A percentile compares a stretch with the other conserved stretches of the same genome.
Conservation (phyloP, 2,329 filamentous ascomycete genomes). For the Biscogniauxia mediterranea region DNA sequence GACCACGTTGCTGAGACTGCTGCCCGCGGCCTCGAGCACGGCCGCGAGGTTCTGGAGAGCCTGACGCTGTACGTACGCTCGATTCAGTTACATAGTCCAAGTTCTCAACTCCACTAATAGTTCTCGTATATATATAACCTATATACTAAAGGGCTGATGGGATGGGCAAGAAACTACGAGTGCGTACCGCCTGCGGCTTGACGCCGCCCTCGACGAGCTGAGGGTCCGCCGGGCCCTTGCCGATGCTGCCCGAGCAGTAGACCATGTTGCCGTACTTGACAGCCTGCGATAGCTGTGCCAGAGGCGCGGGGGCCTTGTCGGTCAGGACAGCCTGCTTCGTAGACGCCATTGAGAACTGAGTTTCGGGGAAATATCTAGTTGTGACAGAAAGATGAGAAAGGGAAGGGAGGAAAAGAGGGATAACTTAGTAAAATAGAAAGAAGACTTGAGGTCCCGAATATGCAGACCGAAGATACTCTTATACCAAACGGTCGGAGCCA, state of each 20-base stretch:
- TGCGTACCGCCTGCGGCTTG: slow-evolving; percentile 48
- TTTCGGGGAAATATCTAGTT: too few relatives aligned
- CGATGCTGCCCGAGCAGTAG: slow-evolving; percentile 67
- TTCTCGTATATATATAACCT: too few relatives aligned
- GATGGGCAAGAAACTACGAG: background rate
- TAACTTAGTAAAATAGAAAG: background rate
- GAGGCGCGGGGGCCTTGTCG: slow-evolving; percentile 47
- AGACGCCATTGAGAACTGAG: slow-evolving; percentile 8
- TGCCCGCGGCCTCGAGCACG: slow-evolving; percentile 60
- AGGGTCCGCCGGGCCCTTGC: slow-evolving; percentile 53
- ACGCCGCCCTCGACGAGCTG: slow-evolving; percentile 57
- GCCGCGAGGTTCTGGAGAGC: slow-evolving; percentile 57
- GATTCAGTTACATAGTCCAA: too few relatives aligned
- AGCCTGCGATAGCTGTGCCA: slow-evolving; percentile 60
- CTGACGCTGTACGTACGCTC: slow-evolving; percentile 41
- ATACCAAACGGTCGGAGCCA: background rate
- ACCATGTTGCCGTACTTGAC: slow-evolving; percentile 64
- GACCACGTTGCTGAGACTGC: slow-evolving; percentile 57
- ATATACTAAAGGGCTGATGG: too few relatives aligned
- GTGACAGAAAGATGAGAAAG: too few relatives aligned
- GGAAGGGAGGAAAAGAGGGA: too few relatives aligned
- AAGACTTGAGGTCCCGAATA: background rate
- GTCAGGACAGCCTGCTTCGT: slow-evolving; percentile 38
- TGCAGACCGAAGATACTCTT: background rate
- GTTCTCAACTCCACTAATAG: too few relatives aligned